Evolutionary conservation across 2,329 filamentous ascomycete species (phyloP).

Genomic region (Ustulina deusta): DNA sequence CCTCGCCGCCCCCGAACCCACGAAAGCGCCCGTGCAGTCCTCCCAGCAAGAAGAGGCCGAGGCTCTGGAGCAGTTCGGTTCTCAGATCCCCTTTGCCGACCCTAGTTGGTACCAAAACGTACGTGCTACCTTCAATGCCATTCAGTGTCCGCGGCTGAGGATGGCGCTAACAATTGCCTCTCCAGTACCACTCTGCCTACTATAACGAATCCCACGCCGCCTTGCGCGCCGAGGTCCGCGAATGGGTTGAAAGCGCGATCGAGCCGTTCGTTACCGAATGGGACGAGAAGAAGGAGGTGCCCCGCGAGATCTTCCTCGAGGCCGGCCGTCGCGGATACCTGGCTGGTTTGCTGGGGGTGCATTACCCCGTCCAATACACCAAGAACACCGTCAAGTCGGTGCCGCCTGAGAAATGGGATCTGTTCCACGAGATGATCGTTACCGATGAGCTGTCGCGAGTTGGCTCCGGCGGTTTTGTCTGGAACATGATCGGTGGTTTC

Average conservation of each 20-base stretch:
- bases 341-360: conserved; percentile 86
- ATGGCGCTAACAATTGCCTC: conserved; percentile 29
- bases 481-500: conserved; percentile 97
- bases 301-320: conserved; percentile 90
- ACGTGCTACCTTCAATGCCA: conserved; percentile 53
- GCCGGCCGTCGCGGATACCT: conserved; percentile 95
- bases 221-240: conserved; percentile 87
- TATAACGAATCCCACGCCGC: conserved; percentile 94
- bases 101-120: conserved; percentile 95
- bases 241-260: conserved; percentile 90
- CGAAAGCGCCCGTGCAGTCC: conserved; percentile 52
- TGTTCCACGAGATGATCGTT: conserved; percentile 96
- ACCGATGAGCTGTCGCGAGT: conserved; percentile 93
- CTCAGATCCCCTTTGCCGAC: conserved; percentile 90
- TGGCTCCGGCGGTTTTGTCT: conserved; percentile 92
- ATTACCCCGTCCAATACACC: conserved; percentile 82
- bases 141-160: neutral
- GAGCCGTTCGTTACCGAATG: conserved; percentile 94
- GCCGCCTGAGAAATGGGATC: conserved; percentile 89
- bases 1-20: conserved; percentile 53
- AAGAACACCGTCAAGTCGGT: conserved; percentile 81
- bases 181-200: conserved; percentile 94
- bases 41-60: conserved; percentile 68
- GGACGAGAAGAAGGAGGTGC: conserved; percentile 95
- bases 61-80: conserved; percentile 85